Evolutionary conservation across 1,284 basidiomycete species (phyloP).

Genomic region (Ceratobasidium sp.): DNA sequence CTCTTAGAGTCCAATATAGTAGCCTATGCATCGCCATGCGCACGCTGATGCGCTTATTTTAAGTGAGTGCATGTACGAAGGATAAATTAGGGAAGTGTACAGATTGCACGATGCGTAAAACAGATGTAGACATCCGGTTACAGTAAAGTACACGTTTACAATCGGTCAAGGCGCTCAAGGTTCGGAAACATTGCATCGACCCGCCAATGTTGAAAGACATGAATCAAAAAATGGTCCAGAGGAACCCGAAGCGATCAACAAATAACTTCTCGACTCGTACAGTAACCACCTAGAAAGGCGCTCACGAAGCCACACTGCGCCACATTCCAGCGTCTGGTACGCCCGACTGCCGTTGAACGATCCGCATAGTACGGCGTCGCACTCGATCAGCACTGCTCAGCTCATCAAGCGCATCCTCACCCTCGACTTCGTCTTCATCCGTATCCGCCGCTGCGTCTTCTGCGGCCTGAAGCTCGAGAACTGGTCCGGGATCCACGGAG

Average conservation of each 20-base stretch:
- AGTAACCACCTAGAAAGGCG: neutral
- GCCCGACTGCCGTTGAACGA: constrained; percentile 32
- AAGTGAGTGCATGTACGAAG: constrained; percentile 23
- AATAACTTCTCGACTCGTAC: neutral
- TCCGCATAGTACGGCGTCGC: constrained; percentile 30
- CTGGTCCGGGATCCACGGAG: constrained; percentile 40
- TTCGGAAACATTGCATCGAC: constrained; percentile 33
- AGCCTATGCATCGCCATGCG: neutral
- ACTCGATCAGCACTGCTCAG: constrained; percentile 29
- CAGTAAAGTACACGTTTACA: constrained; percentile 36
- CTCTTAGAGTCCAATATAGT: neutral
- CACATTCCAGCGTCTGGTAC: constrained; percentile 39
- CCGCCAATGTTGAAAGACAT: constrained; percentile 1
- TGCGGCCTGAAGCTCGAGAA: constrained; percentile 30
- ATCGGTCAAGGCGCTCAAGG: constrained; percentile 24
- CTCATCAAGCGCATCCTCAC: constrained; percentile 1
- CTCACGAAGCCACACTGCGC: constrained; percentile 36
- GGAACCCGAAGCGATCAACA: neutral
- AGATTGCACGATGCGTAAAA: constrained; percentile 37
- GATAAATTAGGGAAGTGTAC: constrained; percentile 36
- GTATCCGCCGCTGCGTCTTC: constrained; percentile 38
- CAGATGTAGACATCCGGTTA: constrained; percentile 32
- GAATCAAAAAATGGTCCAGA: constrained; percentile 14
- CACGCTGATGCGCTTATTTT: neutral
- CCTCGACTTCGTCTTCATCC: constrained; percentile 37